Conservation (phyloP, 78 protist species). For the Speleostelium caveatum region DNA sequence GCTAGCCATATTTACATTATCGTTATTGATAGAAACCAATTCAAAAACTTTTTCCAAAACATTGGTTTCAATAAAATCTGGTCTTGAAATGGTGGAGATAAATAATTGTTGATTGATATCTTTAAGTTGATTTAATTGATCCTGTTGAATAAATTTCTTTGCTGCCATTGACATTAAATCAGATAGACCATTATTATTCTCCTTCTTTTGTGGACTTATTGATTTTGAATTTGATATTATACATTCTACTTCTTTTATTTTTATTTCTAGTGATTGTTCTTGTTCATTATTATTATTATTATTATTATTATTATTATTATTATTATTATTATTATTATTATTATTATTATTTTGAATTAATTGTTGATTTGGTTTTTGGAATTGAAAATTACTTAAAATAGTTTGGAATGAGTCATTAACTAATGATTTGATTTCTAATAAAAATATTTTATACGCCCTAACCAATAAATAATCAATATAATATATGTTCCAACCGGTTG, state of each 20-base stretch:
- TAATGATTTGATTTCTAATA: constrained; percentile 48
- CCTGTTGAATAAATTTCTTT: not conserved
- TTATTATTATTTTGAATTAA: not conserved
- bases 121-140: not conserved
- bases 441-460: constrained; percentile 64
- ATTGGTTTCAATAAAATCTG: not conserved
- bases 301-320: constrained; percentile 20
- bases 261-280: not conserved
- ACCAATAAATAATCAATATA: constrained; percentile 67
- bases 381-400: not conserved
- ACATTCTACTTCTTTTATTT: not conserved
- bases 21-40: not conserved
- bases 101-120: constrained; percentile 9
- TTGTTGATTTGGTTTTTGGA: not conserved
- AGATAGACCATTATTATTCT: not conserved
- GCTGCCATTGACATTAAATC: not conserved
- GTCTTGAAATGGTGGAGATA: not conserved
- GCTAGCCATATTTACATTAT: not conserved
- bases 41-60: constrained; percentile 31
- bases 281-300: not conserved
- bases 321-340: constrained; percentile 21
- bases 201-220: constrained; percentile 26
- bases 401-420: constrained; percentile 33
- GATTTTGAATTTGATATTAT: not conserved
- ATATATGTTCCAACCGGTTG: constrained; percentile 55